Conservation (phyloP, 2,329 filamentous ascomycete genomes). For the Tolypocladium pustulatum region DNA sequence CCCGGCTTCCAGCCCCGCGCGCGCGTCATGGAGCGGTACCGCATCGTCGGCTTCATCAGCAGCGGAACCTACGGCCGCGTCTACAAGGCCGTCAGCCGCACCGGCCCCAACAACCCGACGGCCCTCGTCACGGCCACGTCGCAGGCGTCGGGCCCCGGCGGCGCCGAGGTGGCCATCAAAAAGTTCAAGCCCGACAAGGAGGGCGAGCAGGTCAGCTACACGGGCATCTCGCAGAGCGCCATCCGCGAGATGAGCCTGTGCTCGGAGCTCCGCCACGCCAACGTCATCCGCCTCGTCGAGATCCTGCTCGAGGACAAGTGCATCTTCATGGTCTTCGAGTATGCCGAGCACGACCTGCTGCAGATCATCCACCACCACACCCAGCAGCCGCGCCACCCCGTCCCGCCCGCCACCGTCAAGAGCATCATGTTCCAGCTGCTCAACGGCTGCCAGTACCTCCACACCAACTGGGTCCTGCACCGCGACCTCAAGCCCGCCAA, state of each 20-base stretch:
- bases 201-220: slow-evolving; percentile 88
- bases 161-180: slow-evolving; percentile 87
- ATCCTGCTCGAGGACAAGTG: slow-evolving; percentile 98
- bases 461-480: slow-evolving; percentile 94
- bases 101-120: not conserved
- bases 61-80: slow-evolving; percentile 96
- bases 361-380: slow-evolving; percentile 99
- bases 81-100: slow-evolving; percentile 79
- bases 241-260: slow-evolving; percentile 97
- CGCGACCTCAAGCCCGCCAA: slow-evolving; percentile 96
- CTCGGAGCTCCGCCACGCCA: slow-evolving; percentile 78
- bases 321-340: slow-evolving; percentile 99
- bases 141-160: slow-evolving; percentile 31
- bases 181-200: slow-evolving; percentile 99
- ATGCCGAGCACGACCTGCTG: slow-evolving; percentile 91
- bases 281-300: slow-evolving; percentile 84
- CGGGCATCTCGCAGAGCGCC: slow-evolving; percentile 93
- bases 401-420: slow-evolving; percentile 79
- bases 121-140: not conserved
- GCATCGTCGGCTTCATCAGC: slow-evolving; percentile 95
- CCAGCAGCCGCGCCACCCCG: slow-evolving; percentile 75
- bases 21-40: slow-evolving; percentile 84
- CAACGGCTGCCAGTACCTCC: slow-evolving; percentile 88
- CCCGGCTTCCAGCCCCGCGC: slow-evolving; percentile 64
- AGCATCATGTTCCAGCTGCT: slow-evolving; percentile 94